Conservation (phyloP, 2,329 filamentous ascomycete genomes). For the Phoma herbarum region DNA sequence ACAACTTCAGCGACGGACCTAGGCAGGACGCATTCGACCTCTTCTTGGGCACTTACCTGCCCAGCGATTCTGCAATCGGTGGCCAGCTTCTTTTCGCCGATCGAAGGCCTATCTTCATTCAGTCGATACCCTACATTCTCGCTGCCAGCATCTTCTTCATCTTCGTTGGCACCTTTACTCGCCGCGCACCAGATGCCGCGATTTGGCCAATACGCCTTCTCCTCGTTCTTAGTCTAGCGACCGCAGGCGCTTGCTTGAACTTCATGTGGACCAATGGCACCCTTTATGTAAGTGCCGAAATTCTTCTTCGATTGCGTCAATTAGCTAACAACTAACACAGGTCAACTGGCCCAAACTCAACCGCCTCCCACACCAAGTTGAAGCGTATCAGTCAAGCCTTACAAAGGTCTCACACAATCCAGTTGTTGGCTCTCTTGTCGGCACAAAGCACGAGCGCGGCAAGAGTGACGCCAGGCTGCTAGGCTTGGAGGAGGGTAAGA, state of each 20-base stretch:
- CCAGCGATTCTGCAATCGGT: slow-evolving; percentile 74
- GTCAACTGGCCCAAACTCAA: slow-evolving; percentile 99
- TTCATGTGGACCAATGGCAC: slow-evolving; percentile 89
- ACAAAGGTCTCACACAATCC: slow-evolving; percentile 82
- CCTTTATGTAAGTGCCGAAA: slow-evolving; percentile 78
- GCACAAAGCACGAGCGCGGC: slow-evolving; percentile 75
- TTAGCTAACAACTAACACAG: slow-evolving; percentile 62
- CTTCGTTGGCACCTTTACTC: slow-evolving; percentile 76
- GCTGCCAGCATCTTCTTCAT: slow-evolving; percentile 87
- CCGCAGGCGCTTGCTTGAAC: slow-evolving; percentile 74
- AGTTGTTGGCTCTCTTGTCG: slow-evolving; percentile 77
- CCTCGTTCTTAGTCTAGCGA: slow-evolving; percentile 76
- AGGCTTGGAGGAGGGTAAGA: slow-evolving; percentile 96
- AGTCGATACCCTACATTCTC: slow-evolving; percentile 91
- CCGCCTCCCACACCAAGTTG: slow-evolving; percentile 82
- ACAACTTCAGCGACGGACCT: slow-evolving; percentile 95
- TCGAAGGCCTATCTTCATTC: slow-evolving; percentile 83
- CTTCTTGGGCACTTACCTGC: slow-evolving; percentile 87
- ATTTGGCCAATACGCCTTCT: slow-evolving; percentile 86
- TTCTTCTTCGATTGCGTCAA: background rate
- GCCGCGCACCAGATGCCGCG: slow-evolving; percentile 73
- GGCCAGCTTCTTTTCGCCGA: slow-evolving; percentile 82
- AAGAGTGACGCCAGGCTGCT: slow-evolving; percentile 83
- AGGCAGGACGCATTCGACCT: slow-evolving; percentile 95
- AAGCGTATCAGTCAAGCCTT: slow-evolving; percentile 89